Evolutionary conservation across 768 basidiomycete genomes (phyloP), one percentile per base, ranked within the genome.

Genomic region (Gautieria morchelliformis): DNA sequence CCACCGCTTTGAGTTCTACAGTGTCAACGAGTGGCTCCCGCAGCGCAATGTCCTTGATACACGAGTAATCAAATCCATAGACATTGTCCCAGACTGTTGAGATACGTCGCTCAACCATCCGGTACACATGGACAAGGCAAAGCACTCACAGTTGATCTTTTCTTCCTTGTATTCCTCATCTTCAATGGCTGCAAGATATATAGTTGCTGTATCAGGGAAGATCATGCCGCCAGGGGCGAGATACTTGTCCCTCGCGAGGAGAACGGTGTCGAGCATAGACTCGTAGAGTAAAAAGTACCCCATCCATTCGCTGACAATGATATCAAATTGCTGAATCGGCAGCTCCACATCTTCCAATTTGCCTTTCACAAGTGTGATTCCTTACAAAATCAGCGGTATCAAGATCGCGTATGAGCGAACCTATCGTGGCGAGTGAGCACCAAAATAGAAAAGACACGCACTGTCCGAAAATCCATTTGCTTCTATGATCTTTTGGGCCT

Each of bases 291-390:
- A 77, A 80, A 98, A 97, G 74, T 99, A 99, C 44, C 96, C 96
- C 96, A 99, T 99, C 96, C 95, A 99, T 71, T 99, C 96, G 60
- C 93, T 96, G 68, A 99, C 90, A 74, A 99, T 96, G 73, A 99
- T 97, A 70, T 99, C 96, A 68, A 93, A 97, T 70, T 94, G 76
- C 61, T 89, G 74, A 66, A 95, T 82, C 14, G 95, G 95, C 44
- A 98, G 79, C 59, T 84, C 83, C 51, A 84, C 75, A 47, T 99
- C 95, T 70, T 99, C 95, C 59, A 99, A 86, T 73, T 99, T 99
- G 58, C 95, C 94, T 74, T 98, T 97, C 63, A 98, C 85, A 58
- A 98, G 85, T 41, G 90, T 93, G 71, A 97, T 96, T 63, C 80
- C 93, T 96, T 63, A 9, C 44, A 24, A n/a, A 37, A 37, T 9